Base-by-base conservation (phyloP, 2,329 filamentous ascomycete genomes). In the Aspergillus pseudonomiae region DNA sequence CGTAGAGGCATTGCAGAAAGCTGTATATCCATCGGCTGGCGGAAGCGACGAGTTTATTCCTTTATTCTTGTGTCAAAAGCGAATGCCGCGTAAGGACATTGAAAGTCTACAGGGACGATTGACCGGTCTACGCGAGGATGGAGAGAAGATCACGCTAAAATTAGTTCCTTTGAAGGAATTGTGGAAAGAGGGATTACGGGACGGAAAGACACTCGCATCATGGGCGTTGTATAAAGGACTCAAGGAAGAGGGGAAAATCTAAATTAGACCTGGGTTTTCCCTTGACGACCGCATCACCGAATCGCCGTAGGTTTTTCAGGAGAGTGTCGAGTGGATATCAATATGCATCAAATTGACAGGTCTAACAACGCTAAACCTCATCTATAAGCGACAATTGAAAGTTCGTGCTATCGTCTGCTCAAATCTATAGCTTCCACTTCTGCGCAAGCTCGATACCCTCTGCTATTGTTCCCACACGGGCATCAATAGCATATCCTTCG, bases 401-500 rank as follows among this genome's bases (percentile, higher is more conserved):
- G 32, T 16, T 16, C 36, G n/a, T n/a, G 21, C 21, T 39, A 19
- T 39, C 52, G 16, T 2, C 30, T 28, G n/a, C 32, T 26, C 32
- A 28, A 32, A 53, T 24, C 58, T 60, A 59, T n/a, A 76, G 63
- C 55, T 67, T 72, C 67, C 72, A 74, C 66, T 76, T 78, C 80
- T 88, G 90, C 24, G 89, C 89, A 66, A 92, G 79, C 73, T 94
- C 88, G 64, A 94, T 88, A 0, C 91, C 91, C 76, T 94, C 91
- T 0, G 91, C 92, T 53, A 94, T 78, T 6, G 90, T 92, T 1
- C 89, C 91, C 2, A 94, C 89, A 45, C 91, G 83, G 6, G 91
- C 91, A 77, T 95, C 92, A 68, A 95, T 91, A 1, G 90, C 91
- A 76, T 86, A 93, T 0, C 92, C 92, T 67, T 92, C 81, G 2